These are phyloP conservation scores for Misopates orontium DNA, from an alignment of 257 asterid genomes.

Conservation along the genomic window DNA sequence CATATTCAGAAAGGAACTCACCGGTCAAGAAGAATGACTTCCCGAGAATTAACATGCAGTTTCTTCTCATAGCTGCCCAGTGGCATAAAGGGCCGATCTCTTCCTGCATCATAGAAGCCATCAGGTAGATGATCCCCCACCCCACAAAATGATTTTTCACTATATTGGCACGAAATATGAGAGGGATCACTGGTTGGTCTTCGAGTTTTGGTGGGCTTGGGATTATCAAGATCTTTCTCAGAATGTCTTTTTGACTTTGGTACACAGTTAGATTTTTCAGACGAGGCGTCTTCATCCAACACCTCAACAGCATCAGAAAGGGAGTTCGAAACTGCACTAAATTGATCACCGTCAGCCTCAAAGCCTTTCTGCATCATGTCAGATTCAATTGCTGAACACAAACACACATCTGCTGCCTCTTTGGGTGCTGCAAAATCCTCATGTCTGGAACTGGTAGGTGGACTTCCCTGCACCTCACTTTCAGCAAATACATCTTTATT, in stretches of 20 bases:
- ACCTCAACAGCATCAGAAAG: conserved; percentile 43
- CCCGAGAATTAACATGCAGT: conserved; percentile 57
- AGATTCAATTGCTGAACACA: conserved; percentile 46
- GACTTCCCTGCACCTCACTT: conserved; percentile 33
- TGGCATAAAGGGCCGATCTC: conserved; percentile 89
- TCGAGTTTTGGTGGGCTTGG: conserved; percentile 79
- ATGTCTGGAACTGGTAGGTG: conserved; percentile 25
- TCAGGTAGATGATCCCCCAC: conserved; percentile 71
- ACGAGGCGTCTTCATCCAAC: conserved; percentile 44
- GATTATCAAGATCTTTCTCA: conserved; percentile 76
- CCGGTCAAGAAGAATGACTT: conserved; percentile 90
- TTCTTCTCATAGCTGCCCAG: conserved; percentile 57
- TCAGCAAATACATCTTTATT: conserved; percentile 39
- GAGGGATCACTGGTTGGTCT: conserved; percentile 68
- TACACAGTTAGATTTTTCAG: conserved; percentile 39
- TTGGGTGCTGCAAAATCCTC: conserved; percentile 34
- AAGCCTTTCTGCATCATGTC: conserved; percentile 29
- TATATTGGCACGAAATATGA: conserved; percentile 66
- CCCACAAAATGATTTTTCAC: conserved; percentile 72
- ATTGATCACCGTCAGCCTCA: conserved; percentile 34
- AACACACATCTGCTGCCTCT: conserved; percentile 44
- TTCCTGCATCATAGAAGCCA: conserved; percentile 96
- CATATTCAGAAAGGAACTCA: conserved; percentile 30
- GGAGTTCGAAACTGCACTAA: conserved; percentile 37
- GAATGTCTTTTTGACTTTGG: conserved; percentile 80